Evolutionary conservation across 768 basidiomycete species (phyloP).

Genomic region (Crucibulum laeve): DNA sequence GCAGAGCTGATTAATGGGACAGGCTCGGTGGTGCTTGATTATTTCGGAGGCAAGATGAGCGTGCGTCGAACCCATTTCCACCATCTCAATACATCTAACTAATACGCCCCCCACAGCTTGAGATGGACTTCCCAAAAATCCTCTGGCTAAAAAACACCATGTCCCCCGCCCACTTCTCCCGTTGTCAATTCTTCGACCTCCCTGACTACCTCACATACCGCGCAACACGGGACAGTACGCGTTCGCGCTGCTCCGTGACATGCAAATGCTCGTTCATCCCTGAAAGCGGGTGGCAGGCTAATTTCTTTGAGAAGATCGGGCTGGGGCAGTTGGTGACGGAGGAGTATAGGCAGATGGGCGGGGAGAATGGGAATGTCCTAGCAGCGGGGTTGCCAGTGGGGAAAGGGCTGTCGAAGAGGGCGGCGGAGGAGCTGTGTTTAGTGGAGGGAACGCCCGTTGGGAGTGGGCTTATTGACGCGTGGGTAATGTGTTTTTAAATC

Average conservation of each 20-base stretch:
- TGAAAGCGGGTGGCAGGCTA: slow-evolving; percentile 78
- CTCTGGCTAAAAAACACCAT: slow-evolving; percentile 95
- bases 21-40: slow-evolving; percentile 82
- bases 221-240: slow-evolving; percentile 68
- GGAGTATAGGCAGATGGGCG: slow-evolving; percentile 73
- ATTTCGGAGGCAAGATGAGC: slow-evolving; percentile 96
- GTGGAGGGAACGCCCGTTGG: slow-evolving; percentile 87
- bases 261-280: slow-evolving; percentile 97
- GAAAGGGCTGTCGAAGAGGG: slow-evolving; percentile 67
- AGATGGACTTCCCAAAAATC: slow-evolving; percentile 98
- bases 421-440: slow-evolving; percentile 85
- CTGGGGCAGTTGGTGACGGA: slow-evolving; percentile 64
- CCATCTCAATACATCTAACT: slow-evolving; percentile 1
- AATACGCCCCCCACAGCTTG: slow-evolving; percentile 49
- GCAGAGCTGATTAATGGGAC: slow-evolving; percentile 87
- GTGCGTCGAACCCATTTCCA: slow-evolving; percentile 34
- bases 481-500: slow-evolving; percentile 19
- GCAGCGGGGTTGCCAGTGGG: slow-evolving; percentile 88
- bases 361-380: slow-evolving; percentile 56
- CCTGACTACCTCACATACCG: slow-evolving; percentile 97
- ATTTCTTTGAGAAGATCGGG: slow-evolving; percentile 86
- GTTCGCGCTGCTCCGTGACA: slow-evolving; percentile 90
- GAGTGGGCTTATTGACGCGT: slow-evolving; percentile 95
- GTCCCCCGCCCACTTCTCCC: slow-evolving; percentile 61
- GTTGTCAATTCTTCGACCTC: slow-evolving; percentile 84